A percentile compares a stretch with the other conserved stretches of the same genome.
Conservation (phyloP, 306 rosid genomes). For the Lathyrus aphaca region DNA sequence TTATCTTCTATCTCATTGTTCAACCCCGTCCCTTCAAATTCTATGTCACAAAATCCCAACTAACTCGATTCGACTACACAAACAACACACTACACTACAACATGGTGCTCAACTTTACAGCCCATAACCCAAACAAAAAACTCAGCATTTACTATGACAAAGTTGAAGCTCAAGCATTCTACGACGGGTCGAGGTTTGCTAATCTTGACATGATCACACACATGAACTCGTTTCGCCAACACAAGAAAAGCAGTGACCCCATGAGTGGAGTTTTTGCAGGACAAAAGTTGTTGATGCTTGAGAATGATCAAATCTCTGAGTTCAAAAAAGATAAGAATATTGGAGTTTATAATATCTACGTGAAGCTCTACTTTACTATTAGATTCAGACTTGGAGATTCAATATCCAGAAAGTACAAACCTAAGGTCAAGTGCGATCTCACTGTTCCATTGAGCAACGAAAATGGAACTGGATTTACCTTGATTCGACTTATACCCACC, state of each 20-base stretch:
- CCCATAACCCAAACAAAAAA: slow-evolving; percentile 55
- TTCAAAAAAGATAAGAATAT: slow-evolving; percentile 42
- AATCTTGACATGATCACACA: slow-evolving; percentile 38
- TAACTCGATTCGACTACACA: slow-evolving; percentile 56
- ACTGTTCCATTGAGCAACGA: slow-evolving; percentile 47
- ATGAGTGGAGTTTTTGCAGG: slow-evolving; percentile 51
- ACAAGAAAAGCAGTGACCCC: slow-evolving; percentile 44
- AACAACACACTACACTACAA: slow-evolving; percentile 47
- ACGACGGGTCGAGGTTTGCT: slow-evolving; percentile 34
- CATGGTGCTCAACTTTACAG: slow-evolving; percentile 49
- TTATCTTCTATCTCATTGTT: slow-evolving; percentile 67
- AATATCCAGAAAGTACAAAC: slow-evolving; percentile 43
- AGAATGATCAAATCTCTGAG: slow-evolving; percentile 14
- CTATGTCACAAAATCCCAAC: slow-evolving; percentile 50
- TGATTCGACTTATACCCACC: slow-evolving; percentile 39
- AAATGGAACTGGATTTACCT: slow-evolving; percentile 12
- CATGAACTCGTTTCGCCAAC: slow-evolving; percentile 45
- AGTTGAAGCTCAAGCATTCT: slow-evolving; percentile 44
- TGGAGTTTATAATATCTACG: slow-evolving; percentile 52
- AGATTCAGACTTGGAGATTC: slow-evolving; percentile 51
- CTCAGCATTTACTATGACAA: slow-evolving; percentile 51
- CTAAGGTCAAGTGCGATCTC: slow-evolving; percentile 58
- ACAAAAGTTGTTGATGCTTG: slow-evolving; percentile 23
- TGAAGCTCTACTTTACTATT: slow-evolving; percentile 57
- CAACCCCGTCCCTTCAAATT: slow-evolving; percentile 62